Evolutionary conservation across 306 rosid species (phyloP), one percentile per base, ranked within the genome.

Genomic region (Cercis canadensis): DNA sequence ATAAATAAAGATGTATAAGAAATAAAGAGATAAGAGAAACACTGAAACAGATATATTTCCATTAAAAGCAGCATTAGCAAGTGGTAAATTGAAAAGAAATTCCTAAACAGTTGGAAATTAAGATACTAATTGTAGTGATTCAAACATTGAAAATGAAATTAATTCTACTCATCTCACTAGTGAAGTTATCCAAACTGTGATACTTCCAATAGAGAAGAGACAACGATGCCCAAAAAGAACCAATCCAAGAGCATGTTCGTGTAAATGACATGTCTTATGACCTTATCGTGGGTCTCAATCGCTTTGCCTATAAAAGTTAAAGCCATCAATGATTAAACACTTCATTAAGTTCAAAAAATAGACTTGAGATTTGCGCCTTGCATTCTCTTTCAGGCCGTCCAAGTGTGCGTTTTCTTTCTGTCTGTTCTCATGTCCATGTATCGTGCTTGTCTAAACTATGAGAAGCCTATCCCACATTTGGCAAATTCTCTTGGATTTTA

Each of bases 241-340:
- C 75, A 58, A 71, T 71, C 6, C 0, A 47, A 47, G 9, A 47
- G 19, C 19, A 36, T 40, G 6, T 52, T 29, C 52, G 29, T 73
- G 63, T 13, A n/a, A 29, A 41, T 62, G 70, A 52, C 70, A 39
- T 63, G 72, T 31, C 32, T 52, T 47, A 54, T 54, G 49, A 74
- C 51, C 18, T 55, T 58, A 36, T 18, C 67, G 43, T 6, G 44
- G 41, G 71, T 63, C 78, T 31, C 45, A 54, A 73, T 73, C 78
- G 12, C 69, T 17, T 63, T 62, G 47, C 19, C 52, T n/a, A 47
- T 21, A 24, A 58, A 72, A 43, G 24, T 32, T n/a, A 19, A 78
- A 45, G 56, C 54, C 41, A 7, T 24, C 43, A 36, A 73, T 83
- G 51, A 83, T 80, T 72, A 58, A 69, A 72, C 78, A 73, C 55